Base-by-base conservation (phyloP, 306 rosid species). In the Pyrus bretschneideri region DNA sequence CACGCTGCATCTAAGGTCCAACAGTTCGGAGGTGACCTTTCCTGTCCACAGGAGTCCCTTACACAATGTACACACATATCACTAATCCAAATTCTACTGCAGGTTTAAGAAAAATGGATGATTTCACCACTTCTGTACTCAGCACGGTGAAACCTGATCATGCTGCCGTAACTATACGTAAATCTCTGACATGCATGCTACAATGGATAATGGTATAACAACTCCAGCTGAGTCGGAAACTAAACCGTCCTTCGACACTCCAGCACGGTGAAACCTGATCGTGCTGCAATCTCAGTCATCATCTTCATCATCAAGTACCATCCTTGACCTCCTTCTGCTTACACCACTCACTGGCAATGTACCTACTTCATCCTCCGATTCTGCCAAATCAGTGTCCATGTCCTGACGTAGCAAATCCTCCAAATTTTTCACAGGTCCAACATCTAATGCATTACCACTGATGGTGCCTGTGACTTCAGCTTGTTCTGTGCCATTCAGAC, bases 271-370 rank as follows among this genome's bases (percentile, higher is more conserved):
- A 44, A 44, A 44, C 49, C 49, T 11, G 15, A 44, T 3, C 49
- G 0, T 11, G 4, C 49, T 44, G 14, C 57, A 11, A 19, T 52
- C 81, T 93, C 83, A 90, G 66, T 91, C 93, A 71, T 89, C 91
- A 69, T 91, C 95, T 77, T 90, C 97, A 21, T 86, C 81, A 65
- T 94, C 98, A 79, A 94, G 83, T 21, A 91, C 90, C 98, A 91
- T 89, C 85, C 95, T 88, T 79, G 82, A 84, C 87, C 79, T 90
- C 83, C 97, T 91, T 87, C 91, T 89, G 58, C 79, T 81, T 61
- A 72, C 71, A 66, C 78, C 81, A 73, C 78, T 87, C 25, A 77
- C 79, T 70, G 85, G 75, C 45, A 80, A 23, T 67, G 52, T 84
- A 78, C 29, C 62, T 80, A 71, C 78, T 75, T 94, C 98, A 83